Conservation (phyloP, 2,329 filamentous ascomycete species). For the Sporothrix variecibatus region DNA sequence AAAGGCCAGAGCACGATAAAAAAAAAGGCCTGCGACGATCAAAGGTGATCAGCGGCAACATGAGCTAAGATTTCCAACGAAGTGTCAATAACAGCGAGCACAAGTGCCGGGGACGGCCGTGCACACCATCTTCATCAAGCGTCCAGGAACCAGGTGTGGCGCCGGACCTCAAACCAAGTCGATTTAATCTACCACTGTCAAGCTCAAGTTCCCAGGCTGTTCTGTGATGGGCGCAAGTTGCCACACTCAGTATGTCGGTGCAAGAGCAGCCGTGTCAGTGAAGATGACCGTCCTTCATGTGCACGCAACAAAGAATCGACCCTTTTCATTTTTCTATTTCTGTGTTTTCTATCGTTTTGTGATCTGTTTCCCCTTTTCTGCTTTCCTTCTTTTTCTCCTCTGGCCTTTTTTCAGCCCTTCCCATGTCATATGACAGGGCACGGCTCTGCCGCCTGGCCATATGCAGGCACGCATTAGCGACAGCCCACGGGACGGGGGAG, state of each 20-base stretch:
- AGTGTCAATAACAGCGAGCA: not conserved
- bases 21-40: not conserved
- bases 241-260: not conserved
- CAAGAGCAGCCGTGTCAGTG: not conserved
- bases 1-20: not conserved
- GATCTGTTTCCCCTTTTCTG: not conserved
- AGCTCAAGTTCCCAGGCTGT: not conserved
- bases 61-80: not conserved
- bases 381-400: not conserved
- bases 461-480: not conserved
- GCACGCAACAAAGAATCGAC: not conserved
- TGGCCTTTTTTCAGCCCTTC: not conserved
- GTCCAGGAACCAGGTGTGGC: not conserved
- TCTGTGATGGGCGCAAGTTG: not conserved
- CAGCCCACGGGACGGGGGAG: not conserved
- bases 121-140: not conserved
- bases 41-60: not conserved
- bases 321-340: not conserved
- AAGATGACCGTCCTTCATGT: not conserved
- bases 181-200: not conserved
- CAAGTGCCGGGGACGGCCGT: not conserved
- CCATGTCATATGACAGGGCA: not conserved
- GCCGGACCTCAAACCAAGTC: not conserved
- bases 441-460: not conserved
- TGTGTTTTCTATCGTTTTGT: too few relatives aligned